These are phyloP conservation scores for Yarrowia deformans DNA, from an alignment of 805 yeast species.

Conservation along the genomic window DNA sequence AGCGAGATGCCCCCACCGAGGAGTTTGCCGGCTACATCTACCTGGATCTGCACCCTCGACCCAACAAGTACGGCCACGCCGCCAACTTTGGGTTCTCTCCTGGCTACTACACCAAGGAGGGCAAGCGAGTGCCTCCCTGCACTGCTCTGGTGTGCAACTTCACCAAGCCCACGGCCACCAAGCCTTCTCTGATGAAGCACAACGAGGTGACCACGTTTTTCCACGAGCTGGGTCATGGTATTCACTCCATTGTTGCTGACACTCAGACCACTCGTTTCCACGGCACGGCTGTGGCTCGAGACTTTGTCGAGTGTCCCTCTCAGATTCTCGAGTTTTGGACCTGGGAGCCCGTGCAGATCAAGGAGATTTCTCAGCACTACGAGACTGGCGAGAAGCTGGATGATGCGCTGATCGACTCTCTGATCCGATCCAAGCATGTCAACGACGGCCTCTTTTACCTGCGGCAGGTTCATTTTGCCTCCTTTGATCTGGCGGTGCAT, in stretches of 20 bases:
- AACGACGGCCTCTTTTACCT: constrained; percentile 74
- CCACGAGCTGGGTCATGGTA: constrained; percentile 91
- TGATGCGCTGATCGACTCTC: constrained; percentile 62
- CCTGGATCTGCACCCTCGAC: constrained; percentile 84
- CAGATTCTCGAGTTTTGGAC: constrained; percentile 91
- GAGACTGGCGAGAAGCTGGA: constrained; percentile 61
- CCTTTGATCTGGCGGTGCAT: constrained; percentile 79
- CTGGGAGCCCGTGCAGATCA: constrained; percentile 72
- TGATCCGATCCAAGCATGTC: constrained; percentile 72
- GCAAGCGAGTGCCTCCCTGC: constrained; percentile 65
- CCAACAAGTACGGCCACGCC: constrained; percentile 88
- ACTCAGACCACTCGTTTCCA: constrained; percentile 72
- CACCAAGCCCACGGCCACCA: constrained; percentile 71
- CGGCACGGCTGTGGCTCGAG: constrained; percentile 81
- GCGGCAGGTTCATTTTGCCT: constrained; percentile 79
- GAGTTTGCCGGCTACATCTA: constrained; percentile 79
- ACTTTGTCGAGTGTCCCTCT: constrained; percentile 91
- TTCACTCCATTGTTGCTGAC: constrained; percentile 75
- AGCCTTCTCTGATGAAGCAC: constrained; percentile 79
- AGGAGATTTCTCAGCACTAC: constrained; percentile 70
- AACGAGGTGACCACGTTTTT: constrained; percentile 81
- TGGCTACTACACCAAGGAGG: constrained; percentile 61
- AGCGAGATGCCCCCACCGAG: constrained; percentile 60
- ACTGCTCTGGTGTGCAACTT: constrained; percentile 86
- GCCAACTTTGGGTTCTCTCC: constrained; percentile 77